Conservation (phyloP, 495 filamentous ascomycete genomes). For the Tuber brumale region DNA sequence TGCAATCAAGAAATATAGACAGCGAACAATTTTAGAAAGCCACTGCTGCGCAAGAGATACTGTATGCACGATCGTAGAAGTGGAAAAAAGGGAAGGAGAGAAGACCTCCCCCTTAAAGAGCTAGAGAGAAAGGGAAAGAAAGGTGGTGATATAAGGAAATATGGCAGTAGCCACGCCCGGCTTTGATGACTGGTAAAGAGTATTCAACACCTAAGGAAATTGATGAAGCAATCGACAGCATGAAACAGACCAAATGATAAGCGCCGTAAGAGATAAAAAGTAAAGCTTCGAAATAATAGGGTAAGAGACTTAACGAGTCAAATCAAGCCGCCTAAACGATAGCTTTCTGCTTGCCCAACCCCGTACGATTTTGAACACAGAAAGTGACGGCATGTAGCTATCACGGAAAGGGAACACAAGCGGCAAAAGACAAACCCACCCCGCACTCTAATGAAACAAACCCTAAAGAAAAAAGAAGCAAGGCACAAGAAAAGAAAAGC, state of each 20-base stretch:
- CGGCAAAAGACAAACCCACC: neutral
- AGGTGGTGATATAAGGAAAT: neutral
- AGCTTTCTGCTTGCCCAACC: conserved; percentile 1
- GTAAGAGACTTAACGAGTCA: neutral
- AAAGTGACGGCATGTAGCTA: neutral
- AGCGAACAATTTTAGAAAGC: neutral
- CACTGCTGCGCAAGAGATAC: neutral
- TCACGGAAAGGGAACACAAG: neutral
- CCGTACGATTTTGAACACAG: neutral
- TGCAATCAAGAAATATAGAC: neutral
- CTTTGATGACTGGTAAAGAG: neutral
- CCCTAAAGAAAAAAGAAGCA: conserved; percentile 8
- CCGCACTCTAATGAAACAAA: conserved; percentile 14
- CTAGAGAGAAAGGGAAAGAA: neutral
- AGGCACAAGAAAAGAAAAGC: conserved; percentile 11
- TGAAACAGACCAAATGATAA: conserved; percentile 2
- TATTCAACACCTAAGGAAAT: neutral
- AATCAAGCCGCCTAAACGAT: neutral
- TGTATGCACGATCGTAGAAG: neutral
- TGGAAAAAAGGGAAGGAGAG: neutral
- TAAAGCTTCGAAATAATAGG: neutral
- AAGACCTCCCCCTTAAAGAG: neutral
- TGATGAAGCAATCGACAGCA: neutral
- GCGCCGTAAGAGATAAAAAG: neutral
- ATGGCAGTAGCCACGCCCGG: neutral